Base-by-base conservation (phyloP, 495 filamentous ascomycete genomes). In the Penicillium cosmopolitanum region DNA sequence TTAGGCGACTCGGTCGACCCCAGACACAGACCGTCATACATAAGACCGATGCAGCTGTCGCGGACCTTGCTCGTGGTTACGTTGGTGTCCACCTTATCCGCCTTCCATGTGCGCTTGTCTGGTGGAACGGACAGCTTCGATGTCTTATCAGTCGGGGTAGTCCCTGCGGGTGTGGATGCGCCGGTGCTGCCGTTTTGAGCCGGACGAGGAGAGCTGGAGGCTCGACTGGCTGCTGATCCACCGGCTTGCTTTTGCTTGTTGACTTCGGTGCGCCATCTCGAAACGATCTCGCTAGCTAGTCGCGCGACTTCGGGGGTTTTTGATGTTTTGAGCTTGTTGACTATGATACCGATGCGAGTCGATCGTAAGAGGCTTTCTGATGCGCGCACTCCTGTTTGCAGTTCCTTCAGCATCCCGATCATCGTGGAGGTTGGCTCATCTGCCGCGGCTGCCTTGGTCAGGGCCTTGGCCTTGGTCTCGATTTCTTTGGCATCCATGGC, bases 321-420 rank as follows among this genome's bases (percentile, higher is more conserved):
- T 78, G 93, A 85, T 33, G 82, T 78, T 66, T 93, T 88, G 56
- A 92, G 82, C 66, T 89, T 91, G 73, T 94, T 93, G 60, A 98
- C 89, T 4, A 90, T 83, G 64, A 96, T 87, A 61, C 95, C 95
- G 50, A 96, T 92, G 62, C 89, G 92, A 19, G 94, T 98, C n/a
- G 88, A 86, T 75, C 93, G 74, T 31, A 80, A 80, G 51, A 97
- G 82, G 51, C 96, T 91, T 74, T 98, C 96, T 13, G 90, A 92
- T n/a, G 93, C 87, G 28, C 81, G 81, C 15, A 94, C 84, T 8
- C 88, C 90, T 59, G 84, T 85, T 75, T 91, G 89, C 40, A 98
- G 80, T 8, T 87, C 84, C 63, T 89, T 87, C 36, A 98, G 78
- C 34, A 98, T 80, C 21, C 76, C 72, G 31, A 93, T 71, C 52